Evolutionary conservation across 129 eudicot species (phyloP).

Genomic region (Tagetes patula): DNA sequence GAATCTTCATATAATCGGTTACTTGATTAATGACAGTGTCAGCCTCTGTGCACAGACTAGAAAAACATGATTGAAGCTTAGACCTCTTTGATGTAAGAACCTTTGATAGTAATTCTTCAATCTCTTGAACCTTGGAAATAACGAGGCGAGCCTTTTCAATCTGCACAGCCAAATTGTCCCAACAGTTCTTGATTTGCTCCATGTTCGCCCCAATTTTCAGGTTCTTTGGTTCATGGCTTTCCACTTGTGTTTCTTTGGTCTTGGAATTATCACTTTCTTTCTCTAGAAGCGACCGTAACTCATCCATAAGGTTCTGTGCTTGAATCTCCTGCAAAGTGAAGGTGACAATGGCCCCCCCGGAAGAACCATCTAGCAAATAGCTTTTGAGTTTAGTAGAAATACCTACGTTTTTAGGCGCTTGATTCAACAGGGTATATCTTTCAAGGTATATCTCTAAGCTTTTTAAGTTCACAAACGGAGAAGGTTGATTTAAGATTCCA

Average conservation of each 20-base stretch:
- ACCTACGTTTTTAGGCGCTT: background rate
- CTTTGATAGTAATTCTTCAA: background rate
- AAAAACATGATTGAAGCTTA: constrained; percentile 4
- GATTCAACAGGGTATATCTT: too few species aligned
- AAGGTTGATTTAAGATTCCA: background rate
- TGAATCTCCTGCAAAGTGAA: background rate
- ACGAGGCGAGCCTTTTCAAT: background rate
- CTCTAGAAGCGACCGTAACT: background rate
- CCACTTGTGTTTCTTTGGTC: background rate
- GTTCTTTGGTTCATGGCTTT: background rate
- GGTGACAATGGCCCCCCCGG: background rate
- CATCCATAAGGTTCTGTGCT: background rate
- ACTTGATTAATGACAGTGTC: too few species aligned
- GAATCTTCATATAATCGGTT: too few species aligned
- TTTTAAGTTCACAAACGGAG: background rate
- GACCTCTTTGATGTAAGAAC: constrained; percentile 2
- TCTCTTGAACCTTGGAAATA: background rate
- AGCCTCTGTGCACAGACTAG: background rate
- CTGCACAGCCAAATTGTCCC: background rate
- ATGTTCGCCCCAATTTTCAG: background rate
- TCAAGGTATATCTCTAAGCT: background rate
- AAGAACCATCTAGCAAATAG: background rate
- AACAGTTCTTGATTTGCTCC: background rate
- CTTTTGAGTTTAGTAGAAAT: background rate
- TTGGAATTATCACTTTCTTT: background rate